These are phyloP conservation scores for Eucalyptus polyanthemos DNA, from an alignment of 345 rosid species.

Conservation along the genomic window DNA sequence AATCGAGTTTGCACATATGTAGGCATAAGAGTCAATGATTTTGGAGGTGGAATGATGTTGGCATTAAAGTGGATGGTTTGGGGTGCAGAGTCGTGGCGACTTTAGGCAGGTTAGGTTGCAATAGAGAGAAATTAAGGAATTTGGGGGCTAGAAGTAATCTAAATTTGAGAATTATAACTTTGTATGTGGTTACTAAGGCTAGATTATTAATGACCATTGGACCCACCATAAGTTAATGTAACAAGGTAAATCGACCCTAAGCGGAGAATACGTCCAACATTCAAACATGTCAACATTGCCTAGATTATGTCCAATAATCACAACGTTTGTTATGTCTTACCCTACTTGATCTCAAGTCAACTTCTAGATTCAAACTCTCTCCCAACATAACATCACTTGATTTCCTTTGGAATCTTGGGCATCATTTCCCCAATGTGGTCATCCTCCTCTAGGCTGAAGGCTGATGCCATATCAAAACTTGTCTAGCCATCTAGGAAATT, in stretches of 20 bases:
- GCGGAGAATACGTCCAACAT: neutral
- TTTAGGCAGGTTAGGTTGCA: neutral
- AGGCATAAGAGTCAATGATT: neutral
- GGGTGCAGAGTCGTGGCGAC: neutral
- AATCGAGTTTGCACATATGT: neutral
- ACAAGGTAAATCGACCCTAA: neutral
- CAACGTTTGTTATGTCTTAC: neutral
- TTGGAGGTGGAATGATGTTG: neutral
- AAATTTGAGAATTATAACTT: neutral
- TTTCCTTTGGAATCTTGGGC: neutral
- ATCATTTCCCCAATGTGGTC: neutral
- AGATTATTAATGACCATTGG: neutral
- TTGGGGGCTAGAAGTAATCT: neutral
- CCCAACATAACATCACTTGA: neutral
- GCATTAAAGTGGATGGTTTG: neutral
- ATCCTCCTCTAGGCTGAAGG: neutral
- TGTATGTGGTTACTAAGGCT: neutral
- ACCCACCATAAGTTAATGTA: neutral
- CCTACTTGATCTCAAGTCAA: neutral
- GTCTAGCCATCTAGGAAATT: neutral
- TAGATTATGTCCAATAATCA: neutral
- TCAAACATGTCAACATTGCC: neutral
- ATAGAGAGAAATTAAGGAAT: neutral
- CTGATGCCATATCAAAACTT: neutral
- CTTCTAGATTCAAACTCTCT: neutral